phyloP scores from a whole-genome alignment of 768 basidiomycete species.

The Amanita muscaria region DNA sequence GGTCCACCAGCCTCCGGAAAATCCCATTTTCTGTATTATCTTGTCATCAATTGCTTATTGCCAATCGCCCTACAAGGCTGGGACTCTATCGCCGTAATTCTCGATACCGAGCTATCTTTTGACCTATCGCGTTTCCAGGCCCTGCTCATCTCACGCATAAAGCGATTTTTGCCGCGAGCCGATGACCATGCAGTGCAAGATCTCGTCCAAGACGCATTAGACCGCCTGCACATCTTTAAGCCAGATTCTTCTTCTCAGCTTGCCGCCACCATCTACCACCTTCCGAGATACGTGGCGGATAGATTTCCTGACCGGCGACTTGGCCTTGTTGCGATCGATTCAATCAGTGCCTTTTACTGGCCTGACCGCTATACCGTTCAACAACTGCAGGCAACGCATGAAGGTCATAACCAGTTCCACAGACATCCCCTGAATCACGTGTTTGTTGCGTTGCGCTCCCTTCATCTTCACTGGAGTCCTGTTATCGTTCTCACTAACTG shows the following conservation, averaged over 20 bases:
- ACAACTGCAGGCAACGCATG: constrained; percentile 25
- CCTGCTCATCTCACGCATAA: constrained; percentile 42
- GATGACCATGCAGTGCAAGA: constrained; percentile 13
- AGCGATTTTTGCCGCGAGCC: constrained; percentile 17
- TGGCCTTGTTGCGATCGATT: constrained; percentile 65
- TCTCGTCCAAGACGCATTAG: constrained; percentile 32
- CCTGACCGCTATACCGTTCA: constrained; percentile 58
- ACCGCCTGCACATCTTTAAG: constrained; percentile 56
- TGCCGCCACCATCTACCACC: constrained; percentile 51
- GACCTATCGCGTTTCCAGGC: constrained; percentile 43
- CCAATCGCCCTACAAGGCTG: constrained; percentile 41
- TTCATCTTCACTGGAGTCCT: constrained; percentile 42
- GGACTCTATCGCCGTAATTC: constrained; percentile 55
- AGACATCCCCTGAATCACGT: constrained; percentile 36
- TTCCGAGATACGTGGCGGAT: constrained; percentile 44
- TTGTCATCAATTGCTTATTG: constrained; percentile 42
- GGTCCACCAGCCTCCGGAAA: constrained; percentile 71
- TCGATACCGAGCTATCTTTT: constrained; percentile 67
- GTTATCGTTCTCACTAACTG: constrained; percentile 55
- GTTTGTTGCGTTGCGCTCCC: constrained; percentile 34
- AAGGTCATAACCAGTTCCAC: constrained; percentile 9
- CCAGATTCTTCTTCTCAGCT: constrained; percentile 63
- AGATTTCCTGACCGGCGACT: constrained; percentile 46
- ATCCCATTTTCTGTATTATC: constrained; percentile 64
- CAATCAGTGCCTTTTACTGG: constrained; percentile 74